Conservation (phyloP, 306 rosid genomes). For the Vicia villosa region DNA sequence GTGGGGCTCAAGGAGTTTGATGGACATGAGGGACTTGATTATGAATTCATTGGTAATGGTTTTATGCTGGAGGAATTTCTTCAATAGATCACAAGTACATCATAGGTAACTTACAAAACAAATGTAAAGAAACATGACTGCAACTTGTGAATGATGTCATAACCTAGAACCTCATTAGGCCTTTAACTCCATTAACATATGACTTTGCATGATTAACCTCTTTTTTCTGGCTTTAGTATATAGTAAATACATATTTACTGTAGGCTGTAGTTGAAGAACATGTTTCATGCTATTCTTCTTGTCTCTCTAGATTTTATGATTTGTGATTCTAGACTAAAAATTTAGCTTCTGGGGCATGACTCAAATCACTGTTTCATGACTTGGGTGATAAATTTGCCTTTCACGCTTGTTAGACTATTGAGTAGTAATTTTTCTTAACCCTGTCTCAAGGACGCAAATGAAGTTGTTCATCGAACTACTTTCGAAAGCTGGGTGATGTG, state of each 20-base stretch:
- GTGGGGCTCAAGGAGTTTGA: slow-evolving; percentile 62
- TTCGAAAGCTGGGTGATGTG: background rate
- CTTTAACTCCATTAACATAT: slow-evolving; percentile 15
- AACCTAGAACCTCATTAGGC: background rate
- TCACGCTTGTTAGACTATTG: slow-evolving; percentile 6
- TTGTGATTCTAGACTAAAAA: background rate
- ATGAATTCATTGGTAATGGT: slow-evolving; percentile 35
- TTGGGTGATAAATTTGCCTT: background rate
- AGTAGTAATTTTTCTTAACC: slow-evolving; percentile 4
- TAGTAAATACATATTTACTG: background rate
- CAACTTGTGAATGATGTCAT: slow-evolving; percentile 13
- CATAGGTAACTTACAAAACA: slow-evolving; percentile 1
- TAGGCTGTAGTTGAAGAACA: slow-evolving; percentile 25
- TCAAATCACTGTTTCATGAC: background rate
- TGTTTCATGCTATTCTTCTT: background rate
- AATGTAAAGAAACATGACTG: slow-evolving; percentile 4
- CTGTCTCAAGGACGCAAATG: background rate
- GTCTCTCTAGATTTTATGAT: background rate
- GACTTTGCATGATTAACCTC: background rate
- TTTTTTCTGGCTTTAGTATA: background rate
- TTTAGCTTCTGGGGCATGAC: background rate
- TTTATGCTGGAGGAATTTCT: slow-evolving; percentile 38
- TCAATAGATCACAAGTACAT: background rate
- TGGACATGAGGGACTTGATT: slow-evolving; percentile 57
- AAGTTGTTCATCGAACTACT: slow-evolving; percentile 18